phyloP scores from a whole-genome alignment of 768 basidiomycete species.

The Boletus subparvulus region DNA sequence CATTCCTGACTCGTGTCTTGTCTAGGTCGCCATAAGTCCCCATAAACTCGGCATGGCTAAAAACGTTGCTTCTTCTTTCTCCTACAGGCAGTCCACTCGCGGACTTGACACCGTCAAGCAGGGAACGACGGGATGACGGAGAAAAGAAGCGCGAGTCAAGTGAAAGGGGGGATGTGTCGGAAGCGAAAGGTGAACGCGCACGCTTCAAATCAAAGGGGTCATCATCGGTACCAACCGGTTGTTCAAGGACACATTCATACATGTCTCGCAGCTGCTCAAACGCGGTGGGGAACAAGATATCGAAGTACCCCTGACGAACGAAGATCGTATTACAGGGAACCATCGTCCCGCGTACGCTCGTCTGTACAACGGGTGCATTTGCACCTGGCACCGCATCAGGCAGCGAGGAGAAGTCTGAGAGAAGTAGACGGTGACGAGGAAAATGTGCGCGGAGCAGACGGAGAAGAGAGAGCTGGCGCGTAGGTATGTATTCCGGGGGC shows the following conservation, averaged over 20 bases:
- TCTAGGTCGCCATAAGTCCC: constrained; percentile 76
- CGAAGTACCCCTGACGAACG: constrained; percentile 94
- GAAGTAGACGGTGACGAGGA: constrained; percentile 89
- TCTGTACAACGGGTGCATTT: constrained; percentile 93
- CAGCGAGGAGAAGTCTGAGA: constrained; percentile 88
- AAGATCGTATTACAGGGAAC: constrained; percentile 89
- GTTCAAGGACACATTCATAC: constrained; percentile 81
- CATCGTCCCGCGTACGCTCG: constrained; percentile 78
- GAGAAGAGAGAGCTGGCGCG: constrained; percentile 82
- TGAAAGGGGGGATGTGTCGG: constrained; percentile 48
- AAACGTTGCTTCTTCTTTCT: constrained; percentile 80
- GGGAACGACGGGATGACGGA: constrained; percentile 51
- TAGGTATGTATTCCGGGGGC: constrained; percentile 86
- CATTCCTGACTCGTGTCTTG: constrained; percentile 69
- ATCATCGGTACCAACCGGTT: constrained; percentile 39
- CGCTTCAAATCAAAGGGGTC: constrained; percentile 21
- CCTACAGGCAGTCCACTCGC: constrained; percentile 78
- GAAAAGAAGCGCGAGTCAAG: constrained; percentile 71
- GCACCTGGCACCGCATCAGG: constrained; percentile 72
- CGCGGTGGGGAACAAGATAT: constrained; percentile 97
- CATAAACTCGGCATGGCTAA: constrained; percentile 87
- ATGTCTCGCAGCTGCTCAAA: constrained; percentile 84
- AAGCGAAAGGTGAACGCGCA: constrained; percentile 53
- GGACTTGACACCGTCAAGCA: constrained; percentile 68
- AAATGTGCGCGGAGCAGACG: constrained; percentile 80